These are phyloP conservation scores for Trypethelium eluteriae DNA, from an alignment of 495 filamentous ascomycete species.

Conservation along the genomic window DNA sequence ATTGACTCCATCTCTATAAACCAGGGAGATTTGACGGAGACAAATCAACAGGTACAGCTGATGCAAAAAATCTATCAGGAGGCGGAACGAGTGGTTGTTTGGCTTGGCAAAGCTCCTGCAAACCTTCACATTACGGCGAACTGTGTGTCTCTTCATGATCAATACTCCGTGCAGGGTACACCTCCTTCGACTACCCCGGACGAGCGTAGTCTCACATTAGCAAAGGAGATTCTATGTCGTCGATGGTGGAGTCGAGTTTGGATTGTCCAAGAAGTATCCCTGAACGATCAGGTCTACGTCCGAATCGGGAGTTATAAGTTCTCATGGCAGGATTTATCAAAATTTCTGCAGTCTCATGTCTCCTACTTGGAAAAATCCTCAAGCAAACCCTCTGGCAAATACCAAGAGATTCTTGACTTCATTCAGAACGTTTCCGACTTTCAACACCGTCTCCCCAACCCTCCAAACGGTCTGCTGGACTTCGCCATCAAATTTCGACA, in stretches of 20 bases:
- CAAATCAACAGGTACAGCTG: not conserved
- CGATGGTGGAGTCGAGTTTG: conserved; percentile 1
- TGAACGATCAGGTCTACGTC: not conserved
- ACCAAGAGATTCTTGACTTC: not conserved
- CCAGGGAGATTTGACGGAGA: not conserved
- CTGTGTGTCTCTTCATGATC: not conserved
- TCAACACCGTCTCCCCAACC: not conserved
- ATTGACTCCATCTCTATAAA: not conserved
- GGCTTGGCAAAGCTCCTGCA: conserved; percentile 1
- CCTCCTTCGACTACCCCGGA: not conserved
- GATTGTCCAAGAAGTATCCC: not conserved
- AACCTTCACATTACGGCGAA: not conserved
- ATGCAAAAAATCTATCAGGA: not conserved
- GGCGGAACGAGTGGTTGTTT: not conserved
- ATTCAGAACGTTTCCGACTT: not conserved
- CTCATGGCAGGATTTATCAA: not conserved
- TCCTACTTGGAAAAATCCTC: not conserved
- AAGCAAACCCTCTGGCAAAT: not conserved
- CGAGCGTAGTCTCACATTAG: not conserved
- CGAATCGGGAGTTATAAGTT: not conserved
- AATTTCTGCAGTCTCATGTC: not conserved
- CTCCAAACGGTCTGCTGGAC: not conserved
- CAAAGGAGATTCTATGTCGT: not conserved
- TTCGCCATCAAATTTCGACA: not conserved
- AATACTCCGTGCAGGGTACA: not conserved